Conservation (phyloP, 1,284 basidiomycete genomes). For the Inonotus hispidus region DNA sequence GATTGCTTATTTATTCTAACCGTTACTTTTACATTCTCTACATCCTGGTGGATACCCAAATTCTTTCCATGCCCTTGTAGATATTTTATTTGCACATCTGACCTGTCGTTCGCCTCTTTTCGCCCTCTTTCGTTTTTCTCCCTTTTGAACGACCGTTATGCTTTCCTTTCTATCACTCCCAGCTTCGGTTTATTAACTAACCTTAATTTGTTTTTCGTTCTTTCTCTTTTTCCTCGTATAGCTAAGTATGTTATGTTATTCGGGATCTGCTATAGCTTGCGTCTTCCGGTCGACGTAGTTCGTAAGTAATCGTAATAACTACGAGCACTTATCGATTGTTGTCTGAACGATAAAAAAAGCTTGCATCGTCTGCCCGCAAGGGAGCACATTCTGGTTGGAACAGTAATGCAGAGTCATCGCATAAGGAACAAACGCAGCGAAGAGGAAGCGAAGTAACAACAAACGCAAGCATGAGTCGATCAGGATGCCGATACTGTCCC, state of each 20-base stretch:
- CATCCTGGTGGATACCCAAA: slow-evolving; percentile 24
- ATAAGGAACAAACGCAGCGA: too few relatives aligned
- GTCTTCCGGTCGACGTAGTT: not conserved
- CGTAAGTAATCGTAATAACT: not conserved
- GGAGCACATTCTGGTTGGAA: too few relatives aligned
- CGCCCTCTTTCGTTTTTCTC: slow-evolving; percentile 24
- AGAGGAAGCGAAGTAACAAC: too few relatives aligned
- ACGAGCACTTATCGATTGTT: not conserved
- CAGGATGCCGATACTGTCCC: slow-evolving; percentile 31
- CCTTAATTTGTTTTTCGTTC: slow-evolving; percentile 33
- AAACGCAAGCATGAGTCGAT: not conserved
- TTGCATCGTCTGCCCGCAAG: too few relatives aligned
- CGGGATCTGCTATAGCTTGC: slow-evolving; percentile 23
- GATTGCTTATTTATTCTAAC: slow-evolving; percentile 35
- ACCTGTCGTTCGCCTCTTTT: slow-evolving; percentile 28
- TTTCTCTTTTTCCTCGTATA: slow-evolving; percentile 29
- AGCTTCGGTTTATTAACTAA: slow-evolving; percentile 30
- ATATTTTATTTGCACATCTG: slow-evolving; percentile 29
- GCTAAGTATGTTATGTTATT: slow-evolving; percentile 28
- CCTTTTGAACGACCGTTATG: slow-evolving; percentile 12
- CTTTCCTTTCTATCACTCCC: slow-evolving; percentile 7
- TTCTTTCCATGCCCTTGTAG: not conserved
- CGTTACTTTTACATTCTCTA: slow-evolving; percentile 41
- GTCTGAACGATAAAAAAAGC: too few relatives aligned
- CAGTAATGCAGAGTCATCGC: too few relatives aligned